phyloP scores from a whole-genome alignment of 345 rosid species.

The Pistacia atlantica region DNA sequence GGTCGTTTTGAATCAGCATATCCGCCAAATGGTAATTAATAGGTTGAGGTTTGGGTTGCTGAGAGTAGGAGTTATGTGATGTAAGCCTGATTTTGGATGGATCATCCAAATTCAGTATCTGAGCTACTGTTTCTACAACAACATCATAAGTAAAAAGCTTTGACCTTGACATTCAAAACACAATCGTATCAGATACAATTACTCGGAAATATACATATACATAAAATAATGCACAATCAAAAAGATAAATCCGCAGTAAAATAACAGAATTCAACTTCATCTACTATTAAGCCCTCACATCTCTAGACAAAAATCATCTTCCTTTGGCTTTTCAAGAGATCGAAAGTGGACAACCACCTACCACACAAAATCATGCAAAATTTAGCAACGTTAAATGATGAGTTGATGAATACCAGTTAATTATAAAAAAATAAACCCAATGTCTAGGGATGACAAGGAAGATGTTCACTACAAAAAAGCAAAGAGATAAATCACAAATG shows the following conservation, averaged over 20 bases:
- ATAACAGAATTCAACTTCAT: slow-evolving; percentile 1
- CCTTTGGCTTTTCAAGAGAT: slow-evolving; percentile 83
- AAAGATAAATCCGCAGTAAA: neutral
- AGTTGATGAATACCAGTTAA: too few relatives aligned
- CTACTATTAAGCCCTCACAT: slow-evolving; percentile 54
- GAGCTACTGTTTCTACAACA: slow-evolving; percentile 79
- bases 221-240: neutral
- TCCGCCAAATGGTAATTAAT: slow-evolving; percentile 73
- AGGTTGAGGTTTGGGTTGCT: slow-evolving; percentile 82
- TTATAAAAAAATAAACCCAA: too few relatives aligned
- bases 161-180: slow-evolving; percentile 56
- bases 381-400: neutral
- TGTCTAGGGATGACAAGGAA: neutral
- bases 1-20: slow-evolving; percentile 91
- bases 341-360: slow-evolving; percentile 83
- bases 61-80: slow-evolving; percentile 73
- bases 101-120: slow-evolving; percentile 63
- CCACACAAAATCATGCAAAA: slow-evolving; percentile 22
- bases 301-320: slow-evolving; percentile 88
- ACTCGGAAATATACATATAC: neutral
- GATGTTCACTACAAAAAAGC: neutral
- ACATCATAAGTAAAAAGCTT: slow-evolving; percentile 90
- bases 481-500: neutral
- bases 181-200: neutral
- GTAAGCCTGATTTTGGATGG: slow-evolving; percentile 61